phyloP scores from a whole-genome alignment of 371 early-diverging fungal genomes.

The Lichtheimia hyalospora region DNA sequence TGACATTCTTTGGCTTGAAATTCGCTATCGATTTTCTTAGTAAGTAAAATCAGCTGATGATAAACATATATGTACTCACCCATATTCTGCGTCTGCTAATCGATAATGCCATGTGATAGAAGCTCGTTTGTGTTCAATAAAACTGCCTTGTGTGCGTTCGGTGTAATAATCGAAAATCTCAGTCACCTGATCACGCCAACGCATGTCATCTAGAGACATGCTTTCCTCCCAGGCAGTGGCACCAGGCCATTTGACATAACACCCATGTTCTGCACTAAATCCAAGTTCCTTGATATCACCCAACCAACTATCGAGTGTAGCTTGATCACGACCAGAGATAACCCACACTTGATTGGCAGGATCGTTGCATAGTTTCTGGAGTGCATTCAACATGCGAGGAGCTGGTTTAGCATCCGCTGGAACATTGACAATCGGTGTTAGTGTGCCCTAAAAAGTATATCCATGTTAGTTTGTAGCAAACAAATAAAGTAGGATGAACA shows the following conservation, averaged over 20 bases:
- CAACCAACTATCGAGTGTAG: constrained; percentile 84
- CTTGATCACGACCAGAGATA: constrained; percentile 89
- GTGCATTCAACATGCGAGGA: constrained; percentile 56
- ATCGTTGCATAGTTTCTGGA: constrained; percentile 64
- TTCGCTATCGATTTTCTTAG: constrained; percentile 18
- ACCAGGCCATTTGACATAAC: constrained; percentile 83
- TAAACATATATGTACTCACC: constrained; percentile 10
- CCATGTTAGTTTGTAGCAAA: background rate
- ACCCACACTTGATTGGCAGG: constrained; percentile 89
- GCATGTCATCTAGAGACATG: constrained; percentile 80
- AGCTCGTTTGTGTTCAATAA: constrained; percentile 83
- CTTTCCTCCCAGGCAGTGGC: constrained; percentile 77
- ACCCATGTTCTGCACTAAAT: constrained; percentile 94
- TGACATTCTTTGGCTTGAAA: constrained; percentile 92
- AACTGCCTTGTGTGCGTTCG: constrained; percentile 87
- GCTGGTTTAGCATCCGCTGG: constrained; percentile 74
- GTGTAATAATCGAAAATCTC: constrained; percentile 91
- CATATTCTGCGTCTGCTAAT: constrained; percentile 61
- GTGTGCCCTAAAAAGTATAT: constrained; percentile 67
- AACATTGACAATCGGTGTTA: constrained; percentile 71
- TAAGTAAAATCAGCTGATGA: no score
- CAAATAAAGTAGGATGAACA: background rate
- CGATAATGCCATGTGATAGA: constrained; percentile 93
- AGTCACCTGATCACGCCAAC: constrained; percentile 88
- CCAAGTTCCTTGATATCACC: constrained; percentile 71